Base-by-base conservation (phyloP, 768 basidiomycete genomes). In the Boletus patriciae region DNA sequence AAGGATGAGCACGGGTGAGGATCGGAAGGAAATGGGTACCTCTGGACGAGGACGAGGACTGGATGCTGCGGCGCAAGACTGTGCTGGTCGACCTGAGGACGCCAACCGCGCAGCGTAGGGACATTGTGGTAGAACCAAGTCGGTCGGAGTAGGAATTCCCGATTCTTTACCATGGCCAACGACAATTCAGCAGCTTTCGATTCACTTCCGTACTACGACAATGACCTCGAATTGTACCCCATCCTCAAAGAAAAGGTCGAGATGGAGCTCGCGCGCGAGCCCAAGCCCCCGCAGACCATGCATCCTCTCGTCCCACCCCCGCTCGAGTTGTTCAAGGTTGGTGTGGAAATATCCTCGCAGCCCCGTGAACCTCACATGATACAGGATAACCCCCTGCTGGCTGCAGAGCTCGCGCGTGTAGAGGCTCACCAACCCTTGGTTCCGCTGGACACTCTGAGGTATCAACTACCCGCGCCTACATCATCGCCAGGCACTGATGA, bases 131-230 rank as follows among this genome's bases (percentile, higher is more conserved):
- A 31, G n/a, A n/a, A n/a, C 23, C 23, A 31, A 13, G 37, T 48
- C 16, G 52, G 69, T 65, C 65, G 69, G 70, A 67, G 70, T 70
- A 52, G 57, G 63, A 67, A 69, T 52, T 70, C 46, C n/a, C 7
- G 50, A 52, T 21, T 44, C 36, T 62, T 59, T 55, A 61, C 51
- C 50, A 77, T 76, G 76, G 54, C 65, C 48, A 51, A 53, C 59
- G 40, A 62, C 37, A 57, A 49, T 38, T 61, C 62, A 19, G 43
- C 45, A 25, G 77, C 88, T 37, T 83, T 93, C 63, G 94, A 97
- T 73, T 90, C 93, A 25, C 79, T 97, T 60, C 94, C 94, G 18
- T 98, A 97, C 75, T 94, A 92, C 67, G 94, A 98, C 76, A 91
- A 94, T 69, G 93, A 97, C 70, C 80, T 95, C 50, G 89, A 93